Evolutionary conservation across 1,284 basidiomycete genomes (phyloP), one percentile per base, ranked within the genome.

Genomic region (Filobasidium uniguttulatum): DNA sequence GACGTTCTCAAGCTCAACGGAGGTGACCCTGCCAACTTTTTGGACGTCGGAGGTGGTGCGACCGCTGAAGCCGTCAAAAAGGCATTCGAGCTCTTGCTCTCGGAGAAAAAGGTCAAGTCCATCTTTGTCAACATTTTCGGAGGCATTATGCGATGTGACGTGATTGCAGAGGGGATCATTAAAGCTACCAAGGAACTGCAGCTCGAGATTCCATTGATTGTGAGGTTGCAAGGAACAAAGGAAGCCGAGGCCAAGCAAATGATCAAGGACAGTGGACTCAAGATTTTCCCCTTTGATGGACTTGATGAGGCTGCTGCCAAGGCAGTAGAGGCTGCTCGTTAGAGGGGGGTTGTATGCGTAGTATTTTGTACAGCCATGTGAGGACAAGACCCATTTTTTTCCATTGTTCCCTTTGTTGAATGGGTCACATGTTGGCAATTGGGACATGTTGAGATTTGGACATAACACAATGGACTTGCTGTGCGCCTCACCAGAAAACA

Each of bases 1-100:
- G 94, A 99, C 65, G 93, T 98, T 30, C 77, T 99, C 52, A 82
- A 91, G 55, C 75, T 96, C 52, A 86, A 94, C 66, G 91, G 93
- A 50, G 90, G 90, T 55, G 83, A 90, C 63, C 94, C 94, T 9
- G 94, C 94, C 56, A 98, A 98, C 72, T 98, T 70, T 59, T 62
- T 67, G 46, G 56, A 62, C 52, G 30, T 38, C n/a, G 31, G 36
- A 62, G 85, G 88, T 68, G 89, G 93, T 62, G 94, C 94, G 40
- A 97, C 91, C 6, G 90, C 94, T 30, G 87, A 94, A 62, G 94
- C 93, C 9, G 94, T 99, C 60, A 99, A 98, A 77, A 96, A 93
- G 72, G 94, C 94, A 3, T 99, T 99, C 63, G 90, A 97, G 71
- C 85, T 99, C 57, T 77, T 98, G 35, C 75, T 96, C 37, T 73